These are phyloP conservation scores for Exophiala sideris DNA, from an alignment of 2,329 filamentous ascomycete genomes.

Conservation along the genomic window DNA sequence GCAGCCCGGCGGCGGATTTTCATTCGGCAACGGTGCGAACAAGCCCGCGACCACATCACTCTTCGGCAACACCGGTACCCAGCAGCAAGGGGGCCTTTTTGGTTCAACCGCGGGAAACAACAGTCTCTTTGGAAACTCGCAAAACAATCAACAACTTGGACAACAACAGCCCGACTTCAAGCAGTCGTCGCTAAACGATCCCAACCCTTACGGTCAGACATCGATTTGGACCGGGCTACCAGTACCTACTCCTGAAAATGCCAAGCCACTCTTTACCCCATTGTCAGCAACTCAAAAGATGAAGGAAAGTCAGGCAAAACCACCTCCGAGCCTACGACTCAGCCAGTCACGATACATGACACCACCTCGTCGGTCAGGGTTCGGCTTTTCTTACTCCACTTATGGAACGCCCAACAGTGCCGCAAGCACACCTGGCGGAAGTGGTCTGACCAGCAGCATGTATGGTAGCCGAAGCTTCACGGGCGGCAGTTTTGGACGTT, in stretches of 20 bases:
- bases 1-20: conserved; percentile 34
- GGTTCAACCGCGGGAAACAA: conserved; percentile 35
- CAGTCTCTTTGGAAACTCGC: conserved; percentile 53
- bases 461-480: conserved; percentile 32
- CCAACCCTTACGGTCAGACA: conserved; percentile 85
- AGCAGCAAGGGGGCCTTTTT: conserved; percentile 40
- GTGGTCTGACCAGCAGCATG: conserved; percentile 38
- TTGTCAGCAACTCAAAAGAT: conserved; percentile 72
- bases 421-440: conserved; percentile 63
- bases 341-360: conserved; percentile 80
- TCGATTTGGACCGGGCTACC: conserved; percentile 76
- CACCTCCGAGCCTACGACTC: conserved; percentile 26
- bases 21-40: conserved; percentile 52
- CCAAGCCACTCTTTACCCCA: conserved; percentile 88
- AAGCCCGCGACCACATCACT: conserved; percentile 52
- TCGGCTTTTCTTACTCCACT: conserved; percentile 88
- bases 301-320: conserved; percentile 62
- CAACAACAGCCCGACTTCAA: conserved; percentile 57
- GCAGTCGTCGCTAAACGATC: conserved; percentile 74
- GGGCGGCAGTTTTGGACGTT: conserved; percentile 64
- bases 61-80: conserved; percentile 48
- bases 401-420: conserved; percentile 77
- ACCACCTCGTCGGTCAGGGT: conserved; percentile 75
- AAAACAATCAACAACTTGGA: conserved; percentile 51
- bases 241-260: conserved; percentile 62